These are phyloP conservation scores for Wickerhamomyces sp. DNA, from an alignment of 1,139 yeast species.

Conservation along the genomic window DNA sequence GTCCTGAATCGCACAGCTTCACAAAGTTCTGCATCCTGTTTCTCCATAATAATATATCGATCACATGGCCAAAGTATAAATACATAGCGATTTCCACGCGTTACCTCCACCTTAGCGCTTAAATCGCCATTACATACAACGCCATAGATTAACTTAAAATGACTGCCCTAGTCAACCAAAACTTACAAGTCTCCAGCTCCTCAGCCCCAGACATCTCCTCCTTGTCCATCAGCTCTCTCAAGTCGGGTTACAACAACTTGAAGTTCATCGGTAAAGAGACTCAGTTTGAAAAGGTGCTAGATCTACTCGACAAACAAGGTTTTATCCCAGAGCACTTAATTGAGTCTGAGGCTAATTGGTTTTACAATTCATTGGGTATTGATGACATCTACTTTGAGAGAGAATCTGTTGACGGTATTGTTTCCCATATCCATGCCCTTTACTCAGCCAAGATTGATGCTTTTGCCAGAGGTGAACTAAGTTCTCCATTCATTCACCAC, in stretches of 20 bases:
- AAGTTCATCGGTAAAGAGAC: constrained; percentile 78
- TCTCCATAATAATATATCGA: no score
- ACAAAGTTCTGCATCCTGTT: no score
- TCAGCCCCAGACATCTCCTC: constrained; percentile 31
- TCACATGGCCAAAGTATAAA: not conserved
- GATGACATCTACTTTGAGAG: constrained; percentile 90
- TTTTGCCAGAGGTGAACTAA: constrained; percentile 51
- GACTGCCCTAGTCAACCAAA: constrained; percentile 5
- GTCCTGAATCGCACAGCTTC: no score
- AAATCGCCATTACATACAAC: no score
- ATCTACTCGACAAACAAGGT: constrained; percentile 75
- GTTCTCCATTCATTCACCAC: constrained; percentile 60
- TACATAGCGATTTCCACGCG: not conserved
- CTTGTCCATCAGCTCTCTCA: constrained; percentile 32
- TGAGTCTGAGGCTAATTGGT: constrained; percentile 86
- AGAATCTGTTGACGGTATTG: constrained; percentile 76
- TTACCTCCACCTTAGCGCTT: no score
- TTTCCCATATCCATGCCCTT: constrained; percentile 75
- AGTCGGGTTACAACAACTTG: constrained; percentile 63
- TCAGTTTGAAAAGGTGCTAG: constrained; percentile 80
- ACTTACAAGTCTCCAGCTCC: constrained; percentile 1
- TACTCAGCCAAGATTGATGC: constrained; percentile 94
- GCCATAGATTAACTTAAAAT: not conserved
- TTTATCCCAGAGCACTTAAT: constrained; percentile 85
- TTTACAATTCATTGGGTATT: constrained; percentile 81